These are phyloP conservation scores for Bombardia bombarda DNA, from an alignment of 495 filamentous ascomycete species.

Conservation along the genomic window DNA sequence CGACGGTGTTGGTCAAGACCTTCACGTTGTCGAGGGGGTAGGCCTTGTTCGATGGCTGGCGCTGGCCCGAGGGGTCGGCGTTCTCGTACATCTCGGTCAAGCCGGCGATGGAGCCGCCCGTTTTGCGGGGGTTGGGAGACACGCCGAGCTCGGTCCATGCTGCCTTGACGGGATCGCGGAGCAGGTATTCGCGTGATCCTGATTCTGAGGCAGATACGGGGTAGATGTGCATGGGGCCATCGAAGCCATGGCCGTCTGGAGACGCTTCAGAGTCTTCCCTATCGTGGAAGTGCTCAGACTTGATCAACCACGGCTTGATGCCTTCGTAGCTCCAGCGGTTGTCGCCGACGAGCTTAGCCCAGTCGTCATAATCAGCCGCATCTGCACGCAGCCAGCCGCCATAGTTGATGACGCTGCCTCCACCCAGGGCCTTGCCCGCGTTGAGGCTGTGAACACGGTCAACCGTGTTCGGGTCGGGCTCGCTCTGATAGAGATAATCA, in stretches of 20 bases:
- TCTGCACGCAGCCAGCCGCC: not conserved
- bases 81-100: not conserved
- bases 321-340: not conserved
- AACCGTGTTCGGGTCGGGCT: not conserved
- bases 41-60: not conserved
- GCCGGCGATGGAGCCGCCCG: not conserved
- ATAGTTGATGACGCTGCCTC: not conserved
- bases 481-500: not conserved
- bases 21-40: not conserved
- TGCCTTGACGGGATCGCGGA: not conserved
- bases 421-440: constrained; percentile 22
- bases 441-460: constrained; percentile 13
- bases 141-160: not conserved
- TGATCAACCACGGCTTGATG: not conserved
- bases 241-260: not conserved
- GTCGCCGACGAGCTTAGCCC: not conserved
- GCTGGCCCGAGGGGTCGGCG: not conserved
- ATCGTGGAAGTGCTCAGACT: not conserved
- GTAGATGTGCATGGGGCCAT: not conserved
- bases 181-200: not conserved
- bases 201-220: not conserved
- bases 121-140: not conserved
- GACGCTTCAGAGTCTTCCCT: not conserved
- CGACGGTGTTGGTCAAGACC: constrained; percentile 13
- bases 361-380: not conserved